Evolutionary conservation across 495 filamentous ascomycete species (phyloP).

Genomic region (Penicillium diatomitis): DNA sequence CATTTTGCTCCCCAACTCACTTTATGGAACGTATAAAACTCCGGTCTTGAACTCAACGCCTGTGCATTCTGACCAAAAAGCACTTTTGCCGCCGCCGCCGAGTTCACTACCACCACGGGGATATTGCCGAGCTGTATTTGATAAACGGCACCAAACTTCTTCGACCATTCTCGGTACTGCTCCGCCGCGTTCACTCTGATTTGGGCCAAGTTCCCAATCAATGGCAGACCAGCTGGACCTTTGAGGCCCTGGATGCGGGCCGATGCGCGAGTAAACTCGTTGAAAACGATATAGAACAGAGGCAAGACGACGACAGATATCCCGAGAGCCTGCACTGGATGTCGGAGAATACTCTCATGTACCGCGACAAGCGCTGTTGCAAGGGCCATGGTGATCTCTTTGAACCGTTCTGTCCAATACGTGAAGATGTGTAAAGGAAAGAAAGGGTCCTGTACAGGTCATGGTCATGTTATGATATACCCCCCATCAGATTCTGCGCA

Average conservation of each 20-base stretch:
- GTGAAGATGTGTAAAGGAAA: too few species aligned
- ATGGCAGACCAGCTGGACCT: slow-evolving; percentile 46
- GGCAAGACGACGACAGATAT: slow-evolving; percentile 19
- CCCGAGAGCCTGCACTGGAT: slow-evolving; percentile 20
- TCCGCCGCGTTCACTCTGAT: slow-evolving; percentile 51
- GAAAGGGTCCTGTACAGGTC: too few species aligned
- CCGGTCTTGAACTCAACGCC: slow-evolving; percentile 49
- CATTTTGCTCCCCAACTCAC: slow-evolving; percentile 17
- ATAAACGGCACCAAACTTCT: slow-evolving; percentile 49
- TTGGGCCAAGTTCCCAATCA: slow-evolving; percentile 56
- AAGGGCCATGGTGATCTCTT: slow-evolving; percentile 22
- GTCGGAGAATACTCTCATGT: slow-evolving; percentile 14
- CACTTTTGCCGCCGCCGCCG: slow-evolving; percentile 44
- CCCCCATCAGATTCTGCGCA: too few species aligned
- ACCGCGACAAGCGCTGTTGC: slow-evolving; percentile 16
- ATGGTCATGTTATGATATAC: too few species aligned
- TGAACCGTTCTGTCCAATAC: too few species aligned
- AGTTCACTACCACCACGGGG: slow-evolving; percentile 52
- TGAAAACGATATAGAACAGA: slow-evolving; percentile 39
- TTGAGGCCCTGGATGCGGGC: slow-evolving; percentile 42
- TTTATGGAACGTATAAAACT: slow-evolving; percentile 59
- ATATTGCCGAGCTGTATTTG: slow-evolving; percentile 58
- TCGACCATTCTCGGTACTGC: slow-evolving; percentile 50
- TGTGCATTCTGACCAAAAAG: slow-evolving; percentile 52
- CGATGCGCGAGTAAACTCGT: slow-evolving; percentile 42